Base-by-base conservation (phyloP, 2,329 filamentous ascomycete genomes). In the Pseudopyrenochaeta lycopersici region DNA sequence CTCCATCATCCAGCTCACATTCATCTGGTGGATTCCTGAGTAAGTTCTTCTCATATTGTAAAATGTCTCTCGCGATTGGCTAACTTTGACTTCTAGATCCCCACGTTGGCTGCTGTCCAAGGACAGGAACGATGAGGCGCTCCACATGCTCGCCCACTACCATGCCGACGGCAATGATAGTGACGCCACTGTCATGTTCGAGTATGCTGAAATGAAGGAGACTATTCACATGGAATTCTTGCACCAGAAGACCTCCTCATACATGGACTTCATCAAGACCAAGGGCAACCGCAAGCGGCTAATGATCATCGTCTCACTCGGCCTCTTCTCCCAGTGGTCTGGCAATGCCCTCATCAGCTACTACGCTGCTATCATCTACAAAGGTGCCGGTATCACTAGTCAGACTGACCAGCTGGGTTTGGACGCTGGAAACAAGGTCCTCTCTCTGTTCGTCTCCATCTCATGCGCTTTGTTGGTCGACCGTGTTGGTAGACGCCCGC, bases 301-400 rank as follows among this genome's bases (percentile, higher is more conserved):
- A 39, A 79, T 83, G 42, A 83, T 90, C 49, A 78, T 88, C 38
- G 72, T 88, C 38, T 88, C 85, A 0, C 79, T 90, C 17, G 87
- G 86, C 64, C 75, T 89, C 62, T 88, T 89, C 67, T 88, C 85
- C 1, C 87, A 90, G 73, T 89, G 88, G 76, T 86, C 83, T 47
- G 87, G 88, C 40, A 90, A 89, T 67, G 86, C 84, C 15, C 76
- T 90, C 1, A 85, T 90, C 67, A 85, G 82, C 58, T 89, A 89
- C 75, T 89, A 89, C 71, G 85, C 87, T 65, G 83, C 86, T 54
- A 78, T 81, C 51, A 81, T 90, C 60, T 88, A 88, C 74, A 76
- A 81, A 33, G 82, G 82, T 43, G 85, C 86, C 42, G 87, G 86
- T 39, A 88, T 89, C 66, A 83, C 64, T 1, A 76, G 81, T 39